A percentile compares a stretch with the other conserved stretches of the same genome.
Conservation (phyloP, 176 grass and related monocot species). For the Typha latifolia region DNA sequence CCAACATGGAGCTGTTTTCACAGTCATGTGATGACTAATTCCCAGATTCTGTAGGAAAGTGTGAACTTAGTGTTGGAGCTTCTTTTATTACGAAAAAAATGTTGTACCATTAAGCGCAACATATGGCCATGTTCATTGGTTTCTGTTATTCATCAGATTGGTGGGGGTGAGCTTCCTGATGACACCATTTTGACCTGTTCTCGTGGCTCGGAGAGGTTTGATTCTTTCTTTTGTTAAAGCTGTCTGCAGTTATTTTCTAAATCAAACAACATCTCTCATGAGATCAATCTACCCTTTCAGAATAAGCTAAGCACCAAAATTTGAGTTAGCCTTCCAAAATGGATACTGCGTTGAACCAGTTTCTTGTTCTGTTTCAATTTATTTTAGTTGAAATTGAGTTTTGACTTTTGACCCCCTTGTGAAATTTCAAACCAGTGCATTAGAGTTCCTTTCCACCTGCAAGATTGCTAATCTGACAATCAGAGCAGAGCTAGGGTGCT, state of each 20-base stretch:
- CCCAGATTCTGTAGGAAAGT: too few relatives aligned
- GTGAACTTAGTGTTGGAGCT: neutral
- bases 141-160: slow-evolving; percentile 53
- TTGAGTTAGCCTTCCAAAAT: too few relatives aligned
- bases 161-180: slow-evolving; percentile 70
- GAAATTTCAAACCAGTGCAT: slow-evolving; percentile 29
- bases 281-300: neutral
- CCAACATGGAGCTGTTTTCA: too few relatives aligned
- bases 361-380: neutral
- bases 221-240: slow-evolving; percentile 9
- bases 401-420: neutral
- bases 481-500: slow-evolving; percentile 73
- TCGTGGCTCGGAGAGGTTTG: slow-evolving; percentile 83
- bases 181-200: slow-evolving; percentile 91
- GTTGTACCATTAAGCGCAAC: neutral
- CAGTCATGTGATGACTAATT: too few relatives aligned
- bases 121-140: neutral
- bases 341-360: too few relatives aligned
- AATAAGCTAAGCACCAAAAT: too few relatives aligned
- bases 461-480: slow-evolving; percentile 84
- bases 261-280: too few relatives aligned
- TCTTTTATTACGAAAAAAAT: neutral
- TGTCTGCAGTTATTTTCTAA: neutral
- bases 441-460: slow-evolving; percentile 89
- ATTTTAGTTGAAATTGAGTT: neutral